A percentile compares a stretch with the other conserved stretches of the same genome.
phyloP scores from a whole-genome alignment of 768 basidiomycete species.

The Xerocomellus chrysenteron region DNA sequence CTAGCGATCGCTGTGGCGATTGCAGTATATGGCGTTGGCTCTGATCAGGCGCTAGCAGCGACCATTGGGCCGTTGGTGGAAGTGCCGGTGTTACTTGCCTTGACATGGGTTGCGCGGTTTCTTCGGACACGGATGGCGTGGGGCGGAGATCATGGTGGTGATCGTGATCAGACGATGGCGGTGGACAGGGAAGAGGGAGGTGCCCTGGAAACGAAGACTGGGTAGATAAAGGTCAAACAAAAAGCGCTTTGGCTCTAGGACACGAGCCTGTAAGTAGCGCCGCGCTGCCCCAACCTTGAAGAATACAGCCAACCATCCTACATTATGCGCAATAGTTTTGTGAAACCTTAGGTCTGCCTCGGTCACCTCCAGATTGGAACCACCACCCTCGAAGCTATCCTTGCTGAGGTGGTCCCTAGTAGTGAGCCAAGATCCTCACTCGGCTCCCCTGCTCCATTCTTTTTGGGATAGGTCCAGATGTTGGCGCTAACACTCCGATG shows the following conservation, averaged over 20 bases:
- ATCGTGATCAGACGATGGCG: neutral
- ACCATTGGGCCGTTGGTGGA: slow-evolving; percentile 78
- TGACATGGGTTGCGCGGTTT: slow-evolving; percentile 65
- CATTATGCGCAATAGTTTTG: no score
- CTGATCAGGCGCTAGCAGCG: slow-evolving; percentile 78
- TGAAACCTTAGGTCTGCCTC: no score
- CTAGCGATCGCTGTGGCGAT: slow-evolving; percentile 82
- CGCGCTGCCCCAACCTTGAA: no score
- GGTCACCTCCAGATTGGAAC: neutral
- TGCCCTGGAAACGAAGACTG: neutral
- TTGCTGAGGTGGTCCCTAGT: neutral
- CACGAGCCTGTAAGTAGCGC: neutral
- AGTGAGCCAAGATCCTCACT: no score
- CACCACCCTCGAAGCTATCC: neutral
- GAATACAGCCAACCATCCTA: no score
- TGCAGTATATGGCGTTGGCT: slow-evolving; percentile 73
- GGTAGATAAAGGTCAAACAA: neutral
- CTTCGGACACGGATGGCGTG: slow-evolving; percentile 43
- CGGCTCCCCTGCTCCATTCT: no score
- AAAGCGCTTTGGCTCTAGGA: no score
- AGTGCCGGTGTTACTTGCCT: slow-evolving; percentile 70
- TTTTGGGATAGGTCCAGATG: no score
- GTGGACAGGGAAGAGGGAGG: neutral
- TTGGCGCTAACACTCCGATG: no score
- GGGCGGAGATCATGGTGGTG: slow-evolving; percentile 14